Base-by-base conservation (phyloP, 2,329 filamentous ascomycete genomes). In the Uncinocarpus reesii region DNA sequence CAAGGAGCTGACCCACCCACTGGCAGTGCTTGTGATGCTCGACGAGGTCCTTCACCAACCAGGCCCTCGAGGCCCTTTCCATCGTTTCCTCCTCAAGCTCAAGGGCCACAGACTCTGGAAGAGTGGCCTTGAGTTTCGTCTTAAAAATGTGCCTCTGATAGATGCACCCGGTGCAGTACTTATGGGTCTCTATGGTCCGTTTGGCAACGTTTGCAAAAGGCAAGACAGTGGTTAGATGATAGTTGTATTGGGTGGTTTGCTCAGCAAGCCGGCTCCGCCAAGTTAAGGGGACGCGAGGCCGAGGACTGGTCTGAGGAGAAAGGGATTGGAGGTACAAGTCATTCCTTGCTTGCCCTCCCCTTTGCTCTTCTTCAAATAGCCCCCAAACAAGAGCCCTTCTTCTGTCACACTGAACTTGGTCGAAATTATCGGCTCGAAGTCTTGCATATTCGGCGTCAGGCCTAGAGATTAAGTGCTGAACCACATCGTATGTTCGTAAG, bases 101-200 rank as follows among this genome's bases (percentile, higher is more conserved):
- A 7, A n/a, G n/a, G n/a, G n/a, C n/a, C n/a, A n/a, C n/a, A n/a
- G n/a, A n/a, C n/a, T 20, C 8, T 2, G 16, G 2, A 4, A 38
- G 5, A 10, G 3, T 13, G 15, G 11, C 2, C 40, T 32, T 16
- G 15, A 4, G 2, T 13, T 31, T 15, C 10, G 28, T 32, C 24
- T 35, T 45, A 15, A 45, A 45, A n/a, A 36, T 18, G 6, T 26
- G n/a, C n/a, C 42, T 15, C 7, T 24, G 5, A 20, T 36, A 45
- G 15, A 45, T 7, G 20, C 42, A 45, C 11, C 42, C 42, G 7
- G 20, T 13, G 13, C 42, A 45, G 11, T 45, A 45, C 28, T 20
- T 24, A 26, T 18, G 31, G 13, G 13, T 5, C 11, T 45, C 31
- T 24, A 45, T 29, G 13, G 7, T 29, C 20, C 31, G 15, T 11